Conservation (phyloP, 495 filamentous ascomycete genomes). For the Tetracladium marchalianum region DNA sequence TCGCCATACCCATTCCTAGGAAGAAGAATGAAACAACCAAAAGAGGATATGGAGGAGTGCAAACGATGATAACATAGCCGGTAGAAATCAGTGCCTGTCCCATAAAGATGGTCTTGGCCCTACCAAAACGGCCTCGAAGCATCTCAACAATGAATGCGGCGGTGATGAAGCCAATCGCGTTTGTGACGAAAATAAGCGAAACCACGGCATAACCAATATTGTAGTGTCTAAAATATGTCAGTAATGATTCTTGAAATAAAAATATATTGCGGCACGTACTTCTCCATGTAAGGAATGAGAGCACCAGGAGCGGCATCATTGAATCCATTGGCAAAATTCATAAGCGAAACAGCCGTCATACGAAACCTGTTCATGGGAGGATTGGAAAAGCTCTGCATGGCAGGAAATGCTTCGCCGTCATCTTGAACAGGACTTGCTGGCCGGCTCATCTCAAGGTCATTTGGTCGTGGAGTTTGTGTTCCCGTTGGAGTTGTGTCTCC, state of each 20-base stretch:
- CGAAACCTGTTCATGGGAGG: conserved; percentile 45
- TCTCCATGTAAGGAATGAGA: conserved; percentile 61
- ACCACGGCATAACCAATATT: conserved; percentile 62
- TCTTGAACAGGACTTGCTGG: conserved; percentile 28
- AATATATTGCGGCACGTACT: conserved; percentile 20
- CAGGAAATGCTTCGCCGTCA: conserved; percentile 26
- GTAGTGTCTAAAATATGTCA: conserved; percentile 42
- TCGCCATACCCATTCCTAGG: conserved; percentile 55
- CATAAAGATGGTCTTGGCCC: conserved; percentile 49
- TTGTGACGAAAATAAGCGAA: conserved; percentile 70
- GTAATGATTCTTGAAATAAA: neutral
- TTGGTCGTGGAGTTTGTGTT: conserved; percentile 27
- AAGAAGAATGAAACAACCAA: conserved; percentile 57
- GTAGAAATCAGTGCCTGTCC: conserved; percentile 36
- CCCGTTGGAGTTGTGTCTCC: conserved; percentile 14
- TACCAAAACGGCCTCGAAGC: conserved; percentile 49
- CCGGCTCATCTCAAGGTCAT: conserved; percentile 45
- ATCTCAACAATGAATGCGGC: conserved; percentile 56
- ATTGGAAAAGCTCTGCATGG: conserved; percentile 39
- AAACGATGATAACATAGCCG: conserved; percentile 55
- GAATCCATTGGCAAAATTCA: conserved; percentile 47
- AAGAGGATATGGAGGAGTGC: conserved; percentile 56
- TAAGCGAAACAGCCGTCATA: conserved; percentile 34
- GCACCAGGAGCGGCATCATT: conserved; percentile 60
- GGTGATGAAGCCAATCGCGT: conserved; percentile 65